Evolutionary conservation across 129 eudicot genomes (phyloP).

Genomic region (Pseudognaphalium luteoalbum): DNA sequence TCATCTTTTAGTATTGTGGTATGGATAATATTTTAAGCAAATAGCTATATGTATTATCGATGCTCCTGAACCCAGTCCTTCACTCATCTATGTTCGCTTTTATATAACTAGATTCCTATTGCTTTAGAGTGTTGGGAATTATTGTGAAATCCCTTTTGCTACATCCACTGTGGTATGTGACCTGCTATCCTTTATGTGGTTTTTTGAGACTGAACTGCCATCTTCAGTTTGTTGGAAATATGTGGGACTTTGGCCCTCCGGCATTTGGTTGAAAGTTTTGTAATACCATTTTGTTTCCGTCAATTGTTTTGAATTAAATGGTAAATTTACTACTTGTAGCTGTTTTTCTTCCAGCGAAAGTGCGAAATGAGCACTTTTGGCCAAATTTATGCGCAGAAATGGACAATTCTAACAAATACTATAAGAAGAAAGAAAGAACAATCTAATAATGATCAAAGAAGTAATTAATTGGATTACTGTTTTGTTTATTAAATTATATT

Average conservation of each 20-base stretch:
- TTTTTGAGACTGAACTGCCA: not conserved
- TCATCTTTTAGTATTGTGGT: constrained; percentile 1
- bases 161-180: constrained; percentile 2
- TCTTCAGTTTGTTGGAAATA: not conserved
- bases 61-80: constrained; percentile 14
- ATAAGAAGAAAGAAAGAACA: not conserved
- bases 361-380: not conserved
- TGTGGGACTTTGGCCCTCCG: not conserved
- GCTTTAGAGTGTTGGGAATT: constrained; percentile 5
- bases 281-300: not conserved
- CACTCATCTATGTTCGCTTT: constrained; percentile 8
- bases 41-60: not conserved
- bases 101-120: constrained; percentile 2
- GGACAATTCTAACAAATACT: not conserved
- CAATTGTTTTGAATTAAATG: not conserved
- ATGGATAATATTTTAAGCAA: constrained; percentile 15
- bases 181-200: constrained; percentile 1
- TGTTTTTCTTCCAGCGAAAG: not conserved
- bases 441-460: not conserved
- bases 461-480: not conserved
- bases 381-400: not conserved
- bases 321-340: not conserved
- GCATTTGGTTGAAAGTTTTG: not conserved
- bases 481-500: not conserved
- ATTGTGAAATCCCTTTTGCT: not conserved